Evolutionary conservation across 2,329 filamentous ascomycete species (phyloP), one percentile per base, ranked within the genome.

Genomic region (Exophiala mesophila): DNA sequence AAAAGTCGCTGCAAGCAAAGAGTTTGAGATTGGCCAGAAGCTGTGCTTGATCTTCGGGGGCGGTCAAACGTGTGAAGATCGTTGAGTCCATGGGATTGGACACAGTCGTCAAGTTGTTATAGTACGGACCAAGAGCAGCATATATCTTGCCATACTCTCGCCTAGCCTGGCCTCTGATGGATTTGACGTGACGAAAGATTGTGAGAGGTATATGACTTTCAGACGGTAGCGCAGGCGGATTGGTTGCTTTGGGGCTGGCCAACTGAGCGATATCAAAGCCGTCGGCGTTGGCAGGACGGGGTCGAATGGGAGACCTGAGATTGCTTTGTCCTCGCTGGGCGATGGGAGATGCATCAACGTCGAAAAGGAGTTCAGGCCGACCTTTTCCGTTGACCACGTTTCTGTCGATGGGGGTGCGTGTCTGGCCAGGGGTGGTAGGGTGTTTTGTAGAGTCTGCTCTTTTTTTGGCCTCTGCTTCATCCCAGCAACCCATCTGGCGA

Each of bases 131-230:
- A 54, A 98, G 66, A 3, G 86, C 85, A n/a, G 82, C 83, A 63
- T 97, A 94, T 10, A 97, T 74, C 61, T 84, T 94, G 12, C 85
- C 90, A 60, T 89, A 98, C 63, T 97, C 89, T 55, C 92, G 80
- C 48, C 89, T 78, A 32, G 92, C 92, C 55, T 82, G 78, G 3
- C 90, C 92, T 30, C 92, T 76, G 37, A 94, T 78, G 35, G 90
- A 97, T 57, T 75, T 80, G 19, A 82, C 82, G 20, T 75, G 74
- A 43, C 80, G 76, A 44, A 97, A 71, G 1, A 88, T 77, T 21
- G 76, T 75, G 36, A 96, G 65, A 18, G 88, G 74, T 2, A 77
- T 73, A 12, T 77, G 73, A 0, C 80, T 74, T 49, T 88, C 82
- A 50, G 74, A 66, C 33, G 47, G 45, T 6, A 61, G 56, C 23